Evolutionary conservation across 2,329 filamentous ascomycete genomes (phyloP), one percentile per base, ranked within the genome.

Genomic region (Arthrobotrys megalospora): DNA sequence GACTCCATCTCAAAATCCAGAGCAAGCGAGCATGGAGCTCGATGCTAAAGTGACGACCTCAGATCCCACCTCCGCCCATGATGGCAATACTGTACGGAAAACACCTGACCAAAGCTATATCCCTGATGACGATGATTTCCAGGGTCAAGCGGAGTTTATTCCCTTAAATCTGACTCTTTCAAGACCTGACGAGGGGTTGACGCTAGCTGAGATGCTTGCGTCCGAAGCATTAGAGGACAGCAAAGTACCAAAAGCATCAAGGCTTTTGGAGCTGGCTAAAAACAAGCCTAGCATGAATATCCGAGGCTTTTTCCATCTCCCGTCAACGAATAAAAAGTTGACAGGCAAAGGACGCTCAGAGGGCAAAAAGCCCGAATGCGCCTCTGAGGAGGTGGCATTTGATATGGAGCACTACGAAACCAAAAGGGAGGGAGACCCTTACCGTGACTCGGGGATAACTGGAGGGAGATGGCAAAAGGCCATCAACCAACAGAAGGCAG

Each of bases 401-500:
- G 41, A 47, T 24, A 48, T 47, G 60, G 47, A 47, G 12, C 14
- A 16, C n/a, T 36, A 16, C 10, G 8, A 21, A 43, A 38, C 19
- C 10, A n/a, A 14, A 5, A 2, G 45, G 10, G 4, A 12, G 5
- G 28, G 52, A 1, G 52, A 58, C 10, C 52, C 52, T 4, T 58
- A 36, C 32, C 28, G 45, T 7, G 58, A 65, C n/a, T 48, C 38
- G 8, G 60, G 70, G 21, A 63, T 53, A 6, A 62, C 21, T 3
- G 50, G 21, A 19, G 19, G 11, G 5, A 41, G 38, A n/a, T 68
- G 52, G 14, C 41, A 41, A n/a, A 24, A 16, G 7, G 19, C 21
- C 14, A 66, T 75, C 34, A 43, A 69, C 47, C 53, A 69, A 11
- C 47, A 55, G 11, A 36, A n/a, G 41, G 71, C 71, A 14, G n/a